Evolutionary conservation across 176 grass and related monocot genomes (phyloP), one percentile per base, ranked within the genome.

Genomic region (Poa pratensis): DNA sequence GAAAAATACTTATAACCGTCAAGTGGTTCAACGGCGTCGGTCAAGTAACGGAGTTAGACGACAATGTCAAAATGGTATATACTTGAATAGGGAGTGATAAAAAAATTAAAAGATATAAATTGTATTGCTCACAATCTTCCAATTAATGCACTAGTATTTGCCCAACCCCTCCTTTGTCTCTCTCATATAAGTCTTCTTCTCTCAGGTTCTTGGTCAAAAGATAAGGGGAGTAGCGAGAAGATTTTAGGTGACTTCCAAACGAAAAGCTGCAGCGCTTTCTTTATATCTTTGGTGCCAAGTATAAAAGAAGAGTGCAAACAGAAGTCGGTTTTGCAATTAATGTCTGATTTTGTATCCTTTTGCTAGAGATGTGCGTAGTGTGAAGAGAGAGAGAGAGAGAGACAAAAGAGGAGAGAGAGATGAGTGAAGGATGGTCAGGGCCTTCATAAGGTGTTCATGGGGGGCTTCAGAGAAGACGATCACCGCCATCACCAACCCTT

Each of bases 291-390:
- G 35, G 19, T 71, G 63, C 43, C 79, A 84, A 50, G 34, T 68
- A 86, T 89, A 89, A 80, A 86, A 84, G 49, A 79, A 62, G 75
- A 70, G 80, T 53, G 78, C 79, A 75, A 86, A 92, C 80, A 76
- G 69, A 86, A 87, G 84, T 77, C 63, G 26, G 87, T 89, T 92
- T 86, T 85, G 87, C 76, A 85, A 87, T 87, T 87, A 92, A 87
- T 92, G 62, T 35, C 69, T 79, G 69, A 43, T 72, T 89, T 86
- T 92, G 80, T 83, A 83, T 46, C 60, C 77, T 84, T 71, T 76
- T 63, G 80, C 75, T 32, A 43, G 69, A 63, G 69, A 80, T 80
- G 76, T 71, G 45, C 51, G 57, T 51, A 75, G 87, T 15, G 84
- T 87, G 80, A 89, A 69, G 67, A 58, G 74, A 80, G 54, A 79